Conservation (phyloP, 2,329 filamentous ascomycete genomes). For the Ophiocordyceps sinensis region DNA sequence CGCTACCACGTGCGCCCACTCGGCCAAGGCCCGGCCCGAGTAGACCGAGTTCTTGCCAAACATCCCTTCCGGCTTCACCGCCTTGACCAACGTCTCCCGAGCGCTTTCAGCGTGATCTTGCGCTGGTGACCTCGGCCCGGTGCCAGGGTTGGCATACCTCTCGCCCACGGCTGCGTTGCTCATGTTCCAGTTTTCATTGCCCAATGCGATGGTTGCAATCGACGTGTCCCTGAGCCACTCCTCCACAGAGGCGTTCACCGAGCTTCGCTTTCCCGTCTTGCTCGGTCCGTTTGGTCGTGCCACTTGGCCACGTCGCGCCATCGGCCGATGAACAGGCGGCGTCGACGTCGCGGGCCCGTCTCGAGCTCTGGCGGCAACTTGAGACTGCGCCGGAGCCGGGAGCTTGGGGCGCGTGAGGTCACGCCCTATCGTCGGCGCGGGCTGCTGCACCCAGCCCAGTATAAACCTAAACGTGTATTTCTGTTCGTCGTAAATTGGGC, state of each 20-base stretch:
- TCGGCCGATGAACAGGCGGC: not conserved
- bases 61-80: slow-evolving; percentile 30
- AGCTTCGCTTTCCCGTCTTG: slow-evolving; percentile 7
- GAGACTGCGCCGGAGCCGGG: slow-evolving; percentile 54
- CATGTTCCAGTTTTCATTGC: not conserved
- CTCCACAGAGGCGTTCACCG: slow-evolving; percentile 17
- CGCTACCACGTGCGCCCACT: slow-evolving; percentile 61
- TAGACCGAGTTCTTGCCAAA: slow-evolving; percentile 40
- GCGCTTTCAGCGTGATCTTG: slow-evolving; percentile 1
- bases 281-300: not conserved
- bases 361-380: slow-evolving; percentile 27
- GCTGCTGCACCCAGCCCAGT: slow-evolving; percentile 47
- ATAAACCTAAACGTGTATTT: slow-evolving; percentile 62
- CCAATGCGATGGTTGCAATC: not conserved
- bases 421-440: slow-evolving; percentile 41
- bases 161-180: not conserved
- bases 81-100: slow-evolving; percentile 21
- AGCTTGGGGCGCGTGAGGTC: slow-evolving; percentile 55
- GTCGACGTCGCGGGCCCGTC: not conserved
- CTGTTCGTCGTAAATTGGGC: slow-evolving; percentile 38
- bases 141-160: not conserved
- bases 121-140: not conserved
- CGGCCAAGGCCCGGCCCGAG: slow-evolving; percentile 58
- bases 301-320: not conserved
- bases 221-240: slow-evolving; percentile 10